Base-by-base conservation (phyloP, 2,329 filamentous ascomycete genomes). In the Cercospora zeae-maydis region DNA sequence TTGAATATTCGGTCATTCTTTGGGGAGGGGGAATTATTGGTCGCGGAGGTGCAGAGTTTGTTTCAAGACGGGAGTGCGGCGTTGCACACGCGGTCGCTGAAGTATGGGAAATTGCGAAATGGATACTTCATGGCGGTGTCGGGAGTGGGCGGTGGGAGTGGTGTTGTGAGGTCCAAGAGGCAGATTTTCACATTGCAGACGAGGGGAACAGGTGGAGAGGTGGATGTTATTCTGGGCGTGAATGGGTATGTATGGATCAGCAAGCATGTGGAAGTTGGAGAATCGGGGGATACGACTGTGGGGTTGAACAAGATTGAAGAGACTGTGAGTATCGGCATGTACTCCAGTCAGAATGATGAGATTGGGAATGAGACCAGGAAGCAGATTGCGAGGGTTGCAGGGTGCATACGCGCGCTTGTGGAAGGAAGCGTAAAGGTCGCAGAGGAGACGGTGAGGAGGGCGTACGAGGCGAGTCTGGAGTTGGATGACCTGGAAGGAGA, bases 1-100 rank as follows among this genome's bases (percentile, higher is more conserved):
- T 83, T 99, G 72, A 95, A 98, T 78, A 98, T 99, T 77, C 87
- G 95, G 56, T 91, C 88, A n/a, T 99, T 97, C 78, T 98, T 99
- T 79, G 88, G 89, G 59, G 95, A 99, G 78, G 95, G 95, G 11
- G 95, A 99, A 75, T 80, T 99, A 58, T 81, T 99, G 14, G 91
- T 98, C 16, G 95, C 95, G 1, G 95, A 99, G 79, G 95, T 99
- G 59, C 95, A 99, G 82, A 86, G 86, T 70, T 82, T 99, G 59
- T 91, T 92, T 75, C 84, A 87, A 62, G 93, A 98, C 77, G 93
- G 93, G 62, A 88, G 86, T 1, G 93, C 95, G 0, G 88, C 88
- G 62, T 81, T 99, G 73, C 95, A 99, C 79, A 98, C 95, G 8
- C 86, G 95, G 64, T 90, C 86, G 67, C 79, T 98, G 73, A 93